Base-by-base conservation (phyloP, 495 filamentous ascomycete genomes). In the Penicillium odoratum region DNA sequence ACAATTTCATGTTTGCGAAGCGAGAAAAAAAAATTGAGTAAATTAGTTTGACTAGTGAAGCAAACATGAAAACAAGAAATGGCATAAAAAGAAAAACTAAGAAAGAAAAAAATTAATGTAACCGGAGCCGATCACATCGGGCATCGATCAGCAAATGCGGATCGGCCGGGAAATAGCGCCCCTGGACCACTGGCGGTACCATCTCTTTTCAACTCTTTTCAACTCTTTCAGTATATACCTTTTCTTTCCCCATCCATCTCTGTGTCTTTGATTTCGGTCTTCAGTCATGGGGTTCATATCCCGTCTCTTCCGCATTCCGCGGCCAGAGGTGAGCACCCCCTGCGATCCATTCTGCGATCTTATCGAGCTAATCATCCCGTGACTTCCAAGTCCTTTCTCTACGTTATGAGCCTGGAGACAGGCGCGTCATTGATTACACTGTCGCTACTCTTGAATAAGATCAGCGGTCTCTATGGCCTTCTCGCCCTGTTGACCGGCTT, bases 391-490 rank as follows among this genome's bases (percentile, higher is more conserved):
- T 83, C 84, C 48, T 96, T 95, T 74, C 84, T 96, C 60, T 88
- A 88, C 69, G 69, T 90, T 59, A 90, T 95, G 77, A 89, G 88
- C 72, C 85, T 97, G 51, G 88, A 89, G 57, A 92, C 90, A 33
- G 92, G 90, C 63, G 87, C 89, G 42, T 90, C 93, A 55, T 77
- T 96, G 55, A 88, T 94, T 56, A 85, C 88, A 6, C 77, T 93
- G 58, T 85, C 88, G 10, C 78, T 93, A 53, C 74, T 94, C 30
- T 81, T 96, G 68, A 97, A 97, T 78, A 96, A 96, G 74, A 81
- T 88, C 59, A 90, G 90, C 54, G 91, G 90, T 53, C 75, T 96
- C 59, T 96, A 93, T 74, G 92, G 92, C 64, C 79, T 97, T 51
- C 88, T 97, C 57, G 91, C 92, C 48, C 79, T 95, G 61, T 74